Evolutionary conservation across 805 yeast genomes (phyloP).

Genomic region (Dipodascus geniculatus): DNA sequence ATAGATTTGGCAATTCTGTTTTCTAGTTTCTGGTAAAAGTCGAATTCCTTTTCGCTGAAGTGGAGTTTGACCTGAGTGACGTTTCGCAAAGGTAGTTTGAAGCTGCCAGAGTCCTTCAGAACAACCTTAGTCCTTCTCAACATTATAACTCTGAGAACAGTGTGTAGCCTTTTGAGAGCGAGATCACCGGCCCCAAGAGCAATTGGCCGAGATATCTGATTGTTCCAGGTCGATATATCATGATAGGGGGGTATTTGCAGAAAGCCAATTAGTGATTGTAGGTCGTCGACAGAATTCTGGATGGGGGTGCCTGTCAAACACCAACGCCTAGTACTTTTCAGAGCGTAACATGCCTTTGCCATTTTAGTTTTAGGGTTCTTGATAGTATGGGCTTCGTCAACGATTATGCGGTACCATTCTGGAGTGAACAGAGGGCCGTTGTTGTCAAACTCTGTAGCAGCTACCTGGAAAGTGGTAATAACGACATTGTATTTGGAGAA

Average conservation of each 20-base stretch:
- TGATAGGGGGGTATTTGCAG: constrained; percentile 21
- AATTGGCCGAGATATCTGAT: constrained; percentile 20
- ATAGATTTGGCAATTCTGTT: constrained; percentile 10
- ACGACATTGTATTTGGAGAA: constrained; percentile 25
- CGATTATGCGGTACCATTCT: constrained; percentile 41
- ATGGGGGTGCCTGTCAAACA: constrained; percentile 56
- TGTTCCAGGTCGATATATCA: constrained; percentile 17
- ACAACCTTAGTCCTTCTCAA: constrained; percentile 35
- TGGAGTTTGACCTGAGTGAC: constrained; percentile 15
- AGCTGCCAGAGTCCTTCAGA: constrained; percentile 16
- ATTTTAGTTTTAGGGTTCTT: constrained; percentile 38
- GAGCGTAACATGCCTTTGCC: constrained; percentile 33
- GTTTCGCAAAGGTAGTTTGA: constrained; percentile 17
- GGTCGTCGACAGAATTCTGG: constrained; percentile 43
- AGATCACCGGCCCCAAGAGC: constrained; percentile 12
- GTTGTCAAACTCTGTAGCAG: constrained; percentile 18
- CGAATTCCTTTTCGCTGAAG: constrained; percentile 20
- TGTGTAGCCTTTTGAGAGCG: constrained; percentile 18
- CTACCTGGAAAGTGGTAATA: constrained; percentile 25
- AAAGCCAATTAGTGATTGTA: constrained; percentile 39
- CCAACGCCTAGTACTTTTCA: constrained; percentile 39
- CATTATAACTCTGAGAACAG: constrained; percentile 27
- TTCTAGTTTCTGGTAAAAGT: constrained; percentile 20
- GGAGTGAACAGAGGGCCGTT: constrained; percentile 19
- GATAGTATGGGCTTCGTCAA: constrained; percentile 57